Evolutionary conservation across 2,329 filamentous ascomycete genomes (phyloP).

Genomic region (Aureobasidium sp.): DNA sequence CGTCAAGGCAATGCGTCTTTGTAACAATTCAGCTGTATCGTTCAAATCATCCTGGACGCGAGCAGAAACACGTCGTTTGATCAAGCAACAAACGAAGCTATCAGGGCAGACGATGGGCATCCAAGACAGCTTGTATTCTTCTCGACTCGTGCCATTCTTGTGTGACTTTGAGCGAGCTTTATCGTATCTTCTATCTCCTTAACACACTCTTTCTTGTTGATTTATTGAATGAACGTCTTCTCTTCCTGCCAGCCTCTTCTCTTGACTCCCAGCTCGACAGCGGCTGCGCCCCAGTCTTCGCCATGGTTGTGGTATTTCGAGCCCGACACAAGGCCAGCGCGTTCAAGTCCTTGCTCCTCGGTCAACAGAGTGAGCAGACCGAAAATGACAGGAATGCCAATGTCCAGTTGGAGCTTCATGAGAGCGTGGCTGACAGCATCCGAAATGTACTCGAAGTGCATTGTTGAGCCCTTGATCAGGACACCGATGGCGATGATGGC

Average conservation of each 20-base stretch:
- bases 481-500: constrained; percentile 93
- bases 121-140: neutral
- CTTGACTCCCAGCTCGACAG: constrained; percentile 90
- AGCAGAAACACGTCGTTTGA: neutral
- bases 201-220: neutral
- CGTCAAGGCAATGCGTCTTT: neutral
- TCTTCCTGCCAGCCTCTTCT: constrained; percentile 74
- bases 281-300: constrained; percentile 89
- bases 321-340: constrained; percentile 59
- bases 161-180: neutral
- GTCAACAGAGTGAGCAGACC: constrained; percentile 81
- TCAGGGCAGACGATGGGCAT: neutral
- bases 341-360: constrained; percentile 77
- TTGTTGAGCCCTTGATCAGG: constrained; percentile 96
- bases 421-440: constrained; percentile 84
- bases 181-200: neutral
- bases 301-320: constrained; percentile 76
- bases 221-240: constrained; percentile 39
- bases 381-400: constrained; percentile 82
- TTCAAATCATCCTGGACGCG: neutral
- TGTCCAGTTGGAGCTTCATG: constrained; percentile 90
- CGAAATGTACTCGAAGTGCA: constrained; percentile 99
- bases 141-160: neutral
- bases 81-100: neutral
- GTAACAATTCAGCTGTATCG: neutral